A percentile compares a stretch with the other conserved stretches of the same genome.
These are phyloP conservation scores for Neofusicoccum umdonicola DNA, from an alignment of 2,329 filamentous ascomycete species.

Conservation along the genomic window DNA sequence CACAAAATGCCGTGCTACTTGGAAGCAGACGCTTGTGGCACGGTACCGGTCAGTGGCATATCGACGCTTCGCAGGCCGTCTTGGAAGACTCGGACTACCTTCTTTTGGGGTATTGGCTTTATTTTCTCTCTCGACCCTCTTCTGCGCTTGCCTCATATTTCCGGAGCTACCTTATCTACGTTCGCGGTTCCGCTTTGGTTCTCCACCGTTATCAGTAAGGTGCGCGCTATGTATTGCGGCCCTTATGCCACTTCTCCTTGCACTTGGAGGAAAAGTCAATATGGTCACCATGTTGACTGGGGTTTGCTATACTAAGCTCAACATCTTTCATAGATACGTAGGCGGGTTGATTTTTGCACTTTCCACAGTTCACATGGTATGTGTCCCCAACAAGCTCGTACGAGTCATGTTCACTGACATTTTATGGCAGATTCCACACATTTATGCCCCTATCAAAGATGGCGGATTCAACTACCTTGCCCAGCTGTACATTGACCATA, in stretches of 20 bases:
- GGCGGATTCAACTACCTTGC: conserved; percentile 23
- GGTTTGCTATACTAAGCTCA: conserved; percentile 30
- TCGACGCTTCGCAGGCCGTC: conserved; percentile 21
- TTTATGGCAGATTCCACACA: conserved; percentile 22
- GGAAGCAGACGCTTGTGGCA: conserved; percentile 15
- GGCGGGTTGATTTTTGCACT: conserved; percentile 25
- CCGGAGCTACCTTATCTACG: conserved; percentile 22
- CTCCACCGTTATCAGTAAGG: conserved; percentile 25
- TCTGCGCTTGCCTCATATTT: conserved; percentile 23
- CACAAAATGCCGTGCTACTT: background rate
- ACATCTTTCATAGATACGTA: conserved; percentile 27
- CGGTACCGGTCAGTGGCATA: conserved; percentile 21
- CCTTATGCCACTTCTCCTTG: conserved; percentile 27
- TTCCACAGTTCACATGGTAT: conserved; percentile 25
- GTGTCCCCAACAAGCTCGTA: no score
- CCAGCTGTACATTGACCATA: conserved; percentile 20
- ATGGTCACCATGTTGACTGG: conserved; percentile 30
- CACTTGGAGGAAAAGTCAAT: conserved; percentile 32
- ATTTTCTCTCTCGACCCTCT: conserved; percentile 20
- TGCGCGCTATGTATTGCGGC: conserved; percentile 30
- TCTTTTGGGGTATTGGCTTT: conserved; percentile 22
- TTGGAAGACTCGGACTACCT: conserved; percentile 19
- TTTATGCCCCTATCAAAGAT: conserved; percentile 24
- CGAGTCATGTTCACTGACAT: background rate
- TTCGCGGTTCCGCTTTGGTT: conserved; percentile 24